Percentiles rank a stretch among this genome's conserved stretches.
These are phyloP conservation scores for Plasmodium berghei DNA, from an alignment of 169 alveolate genomes.

Conservation along the genomic window DNA sequence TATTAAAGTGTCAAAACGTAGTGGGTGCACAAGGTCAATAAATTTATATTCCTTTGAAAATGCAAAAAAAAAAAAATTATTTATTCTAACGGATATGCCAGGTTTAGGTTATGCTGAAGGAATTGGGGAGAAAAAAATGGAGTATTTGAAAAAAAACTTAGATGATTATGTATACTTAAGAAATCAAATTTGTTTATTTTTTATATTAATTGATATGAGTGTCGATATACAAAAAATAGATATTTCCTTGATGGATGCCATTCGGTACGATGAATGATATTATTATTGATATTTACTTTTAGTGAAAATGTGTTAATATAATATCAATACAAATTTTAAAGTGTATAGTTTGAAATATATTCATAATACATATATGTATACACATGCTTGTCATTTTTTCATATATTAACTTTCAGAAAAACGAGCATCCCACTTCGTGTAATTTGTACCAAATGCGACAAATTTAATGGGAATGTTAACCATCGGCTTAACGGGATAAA, in stretches of 20 bases:
- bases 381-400: neutral
- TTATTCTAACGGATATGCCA: constrained; percentile 71
- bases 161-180: constrained; percentile 63
- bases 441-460: constrained; percentile 65
- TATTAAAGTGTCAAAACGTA: constrained; percentile 51
- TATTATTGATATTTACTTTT: no score
- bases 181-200: constrained; percentile 61
- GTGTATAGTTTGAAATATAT: neutral
- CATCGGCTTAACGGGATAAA: constrained; percentile 46
- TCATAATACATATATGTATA: constrained; percentile 1
- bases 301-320: neutral
- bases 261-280: constrained; percentile 8
- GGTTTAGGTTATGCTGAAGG: constrained; percentile 73
- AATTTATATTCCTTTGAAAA: constrained; percentile 70
- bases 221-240: constrained; percentile 67
- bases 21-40: constrained; percentile 71
- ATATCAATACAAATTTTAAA: neutral
- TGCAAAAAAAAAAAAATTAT: constrained; percentile 51
- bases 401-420: constrained; percentile 10
- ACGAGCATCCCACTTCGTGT: constrained; percentile 50
- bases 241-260: constrained; percentile 32
- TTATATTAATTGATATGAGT: constrained; percentile 68
- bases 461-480: constrained; percentile 11
- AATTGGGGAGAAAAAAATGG: constrained; percentile 67
- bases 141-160: constrained; percentile 28